Evolutionary conservation across 257 asterid genomes (phyloP).

Genomic region (Rhazya stricta): DNA sequence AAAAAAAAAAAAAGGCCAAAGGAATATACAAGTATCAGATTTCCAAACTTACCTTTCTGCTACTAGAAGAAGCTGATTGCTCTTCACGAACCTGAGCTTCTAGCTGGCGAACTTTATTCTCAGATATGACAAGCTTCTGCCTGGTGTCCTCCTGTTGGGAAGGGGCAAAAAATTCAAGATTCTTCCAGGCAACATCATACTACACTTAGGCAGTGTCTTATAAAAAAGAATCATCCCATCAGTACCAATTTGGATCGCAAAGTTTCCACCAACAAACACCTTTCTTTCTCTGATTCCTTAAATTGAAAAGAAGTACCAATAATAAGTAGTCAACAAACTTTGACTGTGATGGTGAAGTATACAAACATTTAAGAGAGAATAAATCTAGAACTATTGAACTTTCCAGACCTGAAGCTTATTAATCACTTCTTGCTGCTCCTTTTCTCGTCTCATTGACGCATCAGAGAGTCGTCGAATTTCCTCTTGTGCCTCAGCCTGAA

Average conservation of each 20-base stretch:
- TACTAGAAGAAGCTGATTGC: slow-evolving; percentile 59
- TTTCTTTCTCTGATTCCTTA: slow-evolving; percentile 91
- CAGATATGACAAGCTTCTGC: slow-evolving; percentile 79
- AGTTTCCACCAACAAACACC: slow-evolving; percentile 63
- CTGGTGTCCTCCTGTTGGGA: slow-evolving; percentile 76
- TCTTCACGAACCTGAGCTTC: slow-evolving; percentile 76
- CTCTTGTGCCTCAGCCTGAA: slow-evolving; percentile 81
- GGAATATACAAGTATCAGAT: neutral
- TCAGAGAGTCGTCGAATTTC: slow-evolving; percentile 67
- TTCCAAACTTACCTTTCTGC: slow-evolving; percentile 49
- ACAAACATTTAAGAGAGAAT: neutral
- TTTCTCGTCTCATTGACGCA: slow-evolving; percentile 65
- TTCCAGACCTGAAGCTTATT: slow-evolving; percentile 73
- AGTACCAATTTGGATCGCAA: slow-evolving; percentile 91
- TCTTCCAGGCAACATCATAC: neutral
- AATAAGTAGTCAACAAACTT: neutral
- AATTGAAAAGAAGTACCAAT: slow-evolving; percentile 10
- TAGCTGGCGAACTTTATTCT: slow-evolving; percentile 84
- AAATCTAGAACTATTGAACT: neutral
- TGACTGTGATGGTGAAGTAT: slow-evolving; percentile 6
- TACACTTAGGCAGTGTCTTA: neutral
- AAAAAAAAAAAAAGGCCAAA: neutral
- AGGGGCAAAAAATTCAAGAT: neutral
- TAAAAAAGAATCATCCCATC: neutral
- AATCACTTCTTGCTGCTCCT: slow-evolving; percentile 88